These are phyloP conservation scores for Stachybotrys chartarum DNA, from an alignment of 2,329 filamentous ascomycete genomes.

Conservation along the genomic window DNA sequence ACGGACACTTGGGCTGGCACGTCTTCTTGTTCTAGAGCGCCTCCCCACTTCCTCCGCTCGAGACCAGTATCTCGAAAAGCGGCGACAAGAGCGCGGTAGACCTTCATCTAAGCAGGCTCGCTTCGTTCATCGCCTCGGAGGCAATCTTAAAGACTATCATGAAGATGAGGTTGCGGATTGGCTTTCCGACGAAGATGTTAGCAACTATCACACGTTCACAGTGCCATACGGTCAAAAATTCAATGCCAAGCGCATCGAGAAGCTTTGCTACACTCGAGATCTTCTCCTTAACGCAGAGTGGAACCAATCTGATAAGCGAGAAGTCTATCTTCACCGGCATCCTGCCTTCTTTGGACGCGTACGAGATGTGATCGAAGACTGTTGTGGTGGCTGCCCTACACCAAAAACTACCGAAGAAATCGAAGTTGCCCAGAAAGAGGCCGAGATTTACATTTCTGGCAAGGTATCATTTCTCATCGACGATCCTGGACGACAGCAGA, in stretches of 20 bases:
- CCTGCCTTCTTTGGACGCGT: conserved; percentile 78
- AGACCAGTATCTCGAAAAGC: conserved; percentile 62
- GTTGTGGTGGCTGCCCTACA: conserved; percentile 71
- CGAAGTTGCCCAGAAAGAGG: conserved; percentile 63
- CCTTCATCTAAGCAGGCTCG: conserved; percentile 41
- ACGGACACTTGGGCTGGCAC: conserved; percentile 68
- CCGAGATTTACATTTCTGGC: conserved; percentile 70
- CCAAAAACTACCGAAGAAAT: conserved; percentile 65
- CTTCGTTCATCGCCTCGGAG: conserved; percentile 33
- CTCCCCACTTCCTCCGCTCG: conserved; percentile 63
- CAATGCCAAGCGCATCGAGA: conserved; percentile 68
- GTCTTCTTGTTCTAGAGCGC: conserved; percentile 72
- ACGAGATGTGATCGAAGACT: conserved; percentile 69
- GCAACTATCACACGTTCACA: conserved; percentile 72
- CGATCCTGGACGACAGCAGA: conserved; percentile 70
- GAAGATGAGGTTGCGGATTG: conserved; percentile 82
- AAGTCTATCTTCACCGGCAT: conserved; percentile 73
- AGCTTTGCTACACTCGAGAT: conserved; percentile 74
- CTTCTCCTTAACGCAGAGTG: conserved; percentile 79
- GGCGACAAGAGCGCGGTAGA: conserved; percentile 65
- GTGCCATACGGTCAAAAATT: conserved; percentile 59
- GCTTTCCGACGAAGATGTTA: conserved; percentile 69
- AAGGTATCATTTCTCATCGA: conserved; percentile 69
- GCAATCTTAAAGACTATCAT: conserved; percentile 70
- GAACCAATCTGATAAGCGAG: conserved; percentile 70